A percentile compares a stretch with the other conserved stretches of the same genome.
These are phyloP conservation scores for Arachis monticola DNA, from an alignment of 331 rosid genomes.

Conservation along the genomic window DNA sequence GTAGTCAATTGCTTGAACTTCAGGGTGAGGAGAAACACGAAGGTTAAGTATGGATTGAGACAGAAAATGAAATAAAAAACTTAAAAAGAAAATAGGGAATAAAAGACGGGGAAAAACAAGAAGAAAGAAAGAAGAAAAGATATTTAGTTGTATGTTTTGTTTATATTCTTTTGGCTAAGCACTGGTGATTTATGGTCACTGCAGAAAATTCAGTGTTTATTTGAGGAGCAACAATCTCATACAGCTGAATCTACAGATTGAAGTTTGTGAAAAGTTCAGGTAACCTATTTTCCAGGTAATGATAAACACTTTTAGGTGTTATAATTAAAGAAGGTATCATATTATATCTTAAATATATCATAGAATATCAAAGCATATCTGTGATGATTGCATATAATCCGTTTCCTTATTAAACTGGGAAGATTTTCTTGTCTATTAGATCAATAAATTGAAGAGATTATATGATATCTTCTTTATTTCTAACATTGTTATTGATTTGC, in stretches of 20 bases:
- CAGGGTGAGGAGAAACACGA: constrained; percentile 28
- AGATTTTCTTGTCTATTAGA: no score
- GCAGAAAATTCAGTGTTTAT: constrained; percentile 79
- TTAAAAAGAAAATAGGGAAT: background rate
- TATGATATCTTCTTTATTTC: no score
- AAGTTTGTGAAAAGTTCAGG: constrained; percentile 44
- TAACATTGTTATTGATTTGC: background rate
- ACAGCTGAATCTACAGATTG: constrained; percentile 52
- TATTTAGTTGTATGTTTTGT: constrained; percentile 17
- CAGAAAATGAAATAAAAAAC: background rate
- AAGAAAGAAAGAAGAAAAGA: background rate
- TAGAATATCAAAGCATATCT: background rate
- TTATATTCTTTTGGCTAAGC: constrained; percentile 39
- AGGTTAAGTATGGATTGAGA: background rate
- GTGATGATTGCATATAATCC: no score
- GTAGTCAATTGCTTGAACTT: constrained; percentile 4
- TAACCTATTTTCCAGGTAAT: background rate
- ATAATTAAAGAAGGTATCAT: background rate
- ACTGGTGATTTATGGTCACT: constrained; percentile 33
- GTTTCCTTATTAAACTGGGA: no score
- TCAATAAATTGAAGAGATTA: no score
- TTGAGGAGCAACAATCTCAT: constrained; percentile 69
- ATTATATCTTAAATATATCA: background rate
- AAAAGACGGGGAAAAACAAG: background rate
- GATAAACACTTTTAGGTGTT: background rate